Percentiles rank a stretch among this genome's conserved stretches.
These are phyloP conservation scores for Starmerella davenportii DNA, from an alignment of 805 yeast species.

Conservation along the genomic window DNA sequence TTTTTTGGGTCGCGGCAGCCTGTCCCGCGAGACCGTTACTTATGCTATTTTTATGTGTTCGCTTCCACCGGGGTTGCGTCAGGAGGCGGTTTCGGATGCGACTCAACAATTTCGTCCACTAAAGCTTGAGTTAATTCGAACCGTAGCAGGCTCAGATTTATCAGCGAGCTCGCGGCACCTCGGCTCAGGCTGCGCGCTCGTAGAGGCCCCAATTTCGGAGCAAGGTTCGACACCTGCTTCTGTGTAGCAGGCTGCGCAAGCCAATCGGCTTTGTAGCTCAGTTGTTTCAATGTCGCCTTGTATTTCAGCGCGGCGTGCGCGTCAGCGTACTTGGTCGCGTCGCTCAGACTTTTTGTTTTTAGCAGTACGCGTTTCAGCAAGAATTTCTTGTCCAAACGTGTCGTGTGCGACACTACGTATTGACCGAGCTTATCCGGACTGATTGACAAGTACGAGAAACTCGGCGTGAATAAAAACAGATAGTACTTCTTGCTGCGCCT, in stretches of 20 bases:
- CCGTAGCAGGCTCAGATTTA: conserved; percentile 9
- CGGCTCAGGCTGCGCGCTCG: conserved; percentile 1
- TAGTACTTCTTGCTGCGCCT: conserved; percentile 5
- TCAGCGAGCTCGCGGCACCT: conserved; percentile 9
- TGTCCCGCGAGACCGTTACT: too few relatives aligned
- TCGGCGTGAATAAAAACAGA: conserved; percentile 5
- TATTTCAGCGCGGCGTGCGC: not conserved
- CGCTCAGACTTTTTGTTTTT: not conserved
- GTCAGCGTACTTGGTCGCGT: conserved; percentile 1
- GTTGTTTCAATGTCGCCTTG: not conserved
- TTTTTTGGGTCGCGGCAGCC: too few relatives aligned
- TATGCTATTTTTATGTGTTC: too few relatives aligned
- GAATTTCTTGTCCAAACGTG: not conserved
- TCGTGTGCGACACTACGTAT: not conserved
- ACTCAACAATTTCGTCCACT: not conserved
- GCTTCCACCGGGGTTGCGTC: too few relatives aligned
- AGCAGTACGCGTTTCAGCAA: not conserved
- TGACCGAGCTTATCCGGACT: too few relatives aligned
- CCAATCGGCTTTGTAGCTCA: not conserved
- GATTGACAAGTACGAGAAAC: not conserved
- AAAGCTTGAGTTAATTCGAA: conserved; percentile 7
- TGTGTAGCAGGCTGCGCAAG: not conserved
- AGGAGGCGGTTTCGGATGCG: not conserved
- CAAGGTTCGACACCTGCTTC: not conserved
- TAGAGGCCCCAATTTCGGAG: not conserved